phyloP scores from a whole-genome alignment of 768 basidiomycete genomes.

The Xerocomus spinulosus region DNA sequence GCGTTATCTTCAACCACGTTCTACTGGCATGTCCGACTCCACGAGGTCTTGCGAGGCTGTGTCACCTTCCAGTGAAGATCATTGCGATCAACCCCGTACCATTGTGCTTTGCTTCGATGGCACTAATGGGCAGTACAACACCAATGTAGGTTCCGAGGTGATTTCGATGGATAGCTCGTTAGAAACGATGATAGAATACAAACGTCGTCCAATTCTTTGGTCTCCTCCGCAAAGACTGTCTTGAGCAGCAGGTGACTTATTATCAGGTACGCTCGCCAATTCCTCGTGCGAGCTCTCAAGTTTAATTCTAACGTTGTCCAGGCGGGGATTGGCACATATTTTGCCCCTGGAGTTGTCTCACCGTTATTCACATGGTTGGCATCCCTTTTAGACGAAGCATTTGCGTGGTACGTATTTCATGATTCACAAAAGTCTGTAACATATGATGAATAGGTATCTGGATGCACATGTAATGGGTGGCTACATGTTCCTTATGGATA shows the following conservation, averaged over 20 bases:
- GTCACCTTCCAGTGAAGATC: too few species aligned
- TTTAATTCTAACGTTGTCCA: conserved; percentile 13
- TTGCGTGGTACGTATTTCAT: conserved; percentile 56
- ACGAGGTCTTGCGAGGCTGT: neutral
- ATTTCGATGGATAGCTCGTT: neutral
- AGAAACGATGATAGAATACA: conserved; percentile 42
- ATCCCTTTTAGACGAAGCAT: conserved; percentile 58
- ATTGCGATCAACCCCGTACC: conserved; percentile 29
- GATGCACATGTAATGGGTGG: conserved; percentile 70
- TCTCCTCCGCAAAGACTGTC: conserved; percentile 54
- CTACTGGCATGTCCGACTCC: conserved; percentile 19
- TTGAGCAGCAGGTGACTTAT: conserved; percentile 56
- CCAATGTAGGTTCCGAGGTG: conserved; percentile 34
- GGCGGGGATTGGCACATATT: conserved; percentile 47
- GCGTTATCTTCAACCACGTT: too few species aligned
- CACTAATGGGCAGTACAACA: conserved; percentile 50
- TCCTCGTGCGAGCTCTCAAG: neutral
- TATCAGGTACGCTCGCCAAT: conserved; percentile 54
- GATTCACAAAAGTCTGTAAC: neutral
- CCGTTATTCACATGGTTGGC: conserved; percentile 57
- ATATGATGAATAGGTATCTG: conserved; percentile 49
- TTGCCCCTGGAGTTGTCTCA: conserved; percentile 62
- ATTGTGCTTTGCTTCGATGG: conserved; percentile 72
- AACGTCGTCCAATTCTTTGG: conserved; percentile 70
- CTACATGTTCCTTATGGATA: conserved; percentile 76